Base-by-base conservation (phyloP, 2,329 filamentous ascomycete genomes). In the Pseudogymnoascus sp. region DNA sequence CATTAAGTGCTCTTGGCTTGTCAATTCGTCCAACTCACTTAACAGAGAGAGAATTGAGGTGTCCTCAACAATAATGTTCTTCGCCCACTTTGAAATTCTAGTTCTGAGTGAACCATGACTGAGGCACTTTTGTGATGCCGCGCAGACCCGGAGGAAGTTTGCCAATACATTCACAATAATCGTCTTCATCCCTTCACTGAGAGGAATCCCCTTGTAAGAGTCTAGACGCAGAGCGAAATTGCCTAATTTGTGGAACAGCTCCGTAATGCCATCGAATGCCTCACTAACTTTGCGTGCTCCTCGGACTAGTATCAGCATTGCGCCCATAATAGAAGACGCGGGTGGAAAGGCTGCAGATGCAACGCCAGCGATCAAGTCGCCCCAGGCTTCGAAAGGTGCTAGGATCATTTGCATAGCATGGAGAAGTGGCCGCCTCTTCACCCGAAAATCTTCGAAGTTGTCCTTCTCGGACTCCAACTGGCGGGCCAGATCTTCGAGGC, bases 401-500 rank as follows among this genome's bases (percentile, higher is more conserved):
- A 58, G 8, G 54, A 58, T 14, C 54, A 16, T 58, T 8, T 58
- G 54, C 54, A 58, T 58, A 37, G 54, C 54, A 58, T 32, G 54
- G 12, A 58, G 35, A 14, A 58, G 54, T 38, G 54, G 54, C 11
- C 54, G 28, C 16, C 20, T 58, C 28, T 58, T 58, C 54, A 58
- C 16, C 28, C 54, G 25, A 38, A 58, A 58, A 25, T 58, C 54
- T 35, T 58, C 54, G 14, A 58, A 58, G 11, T 58, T 34, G 54
- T 37, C 54, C 14, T 58, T 18, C 14, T 58, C 54, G 9, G 12
- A 25, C 8, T 58, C 54, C n/a, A 58, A 38, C 28, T 58, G 54
- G 20, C 54, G 25, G 25, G 54, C 35, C 28, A 58, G 54, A 58
- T 58, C 54, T 25, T 58, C 54, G 14, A 20, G 25, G 11, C 54